Base-by-base conservation (phyloP, 352 stramenopile genomes). In the Blastocystis sp. region DNA sequence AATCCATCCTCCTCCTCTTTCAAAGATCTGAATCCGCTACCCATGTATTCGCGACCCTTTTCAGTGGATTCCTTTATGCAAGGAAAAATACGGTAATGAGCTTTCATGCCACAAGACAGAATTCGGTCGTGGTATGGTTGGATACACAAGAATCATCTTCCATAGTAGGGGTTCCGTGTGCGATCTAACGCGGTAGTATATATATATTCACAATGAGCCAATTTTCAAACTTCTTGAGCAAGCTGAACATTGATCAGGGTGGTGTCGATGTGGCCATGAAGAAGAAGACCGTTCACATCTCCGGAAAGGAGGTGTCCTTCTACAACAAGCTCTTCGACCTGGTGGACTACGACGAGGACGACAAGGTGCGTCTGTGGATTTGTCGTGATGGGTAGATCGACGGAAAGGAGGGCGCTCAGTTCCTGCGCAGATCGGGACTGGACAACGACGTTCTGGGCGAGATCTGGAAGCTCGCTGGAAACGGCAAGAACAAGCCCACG, bases 321-420 rank as follows among this genome's bases (percentile, higher is more conserved):
- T 84, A 75, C 57, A 84, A 84, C 46, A 84, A 84, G 32, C 42
- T 71, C 38, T 84, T 84, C 27, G 72, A 84, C 75, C 78, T 84
- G 24, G 51, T 84, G 7, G 72, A 84, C 34, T 72, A 65, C 34
- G 72, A 84, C 29, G 72, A 34, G 18, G 72, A 84, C 75, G 72
- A 84, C 34, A 84, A 69, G 51, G 72, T 84, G 18, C 21, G 51
- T 71, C 21, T n/a, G 11, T 38, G 32, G 4, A 0, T 44, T 32
- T 21, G 7, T 7, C 29, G 16, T 65, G 16, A 67, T n/a, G 18
- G 11, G 72, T 84, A 84, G 72, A 69, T 84, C 24, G 44, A 48
- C 57, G 72, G 72, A n/a, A 84, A 84, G 72, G 72, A 72, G 29
- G 72, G 72, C 24, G 51, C 72, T 0, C 72, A 84, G 57, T 84